Conservation (phyloP, 169 alveolate species). For the Plasmodium vinckei region DNA sequence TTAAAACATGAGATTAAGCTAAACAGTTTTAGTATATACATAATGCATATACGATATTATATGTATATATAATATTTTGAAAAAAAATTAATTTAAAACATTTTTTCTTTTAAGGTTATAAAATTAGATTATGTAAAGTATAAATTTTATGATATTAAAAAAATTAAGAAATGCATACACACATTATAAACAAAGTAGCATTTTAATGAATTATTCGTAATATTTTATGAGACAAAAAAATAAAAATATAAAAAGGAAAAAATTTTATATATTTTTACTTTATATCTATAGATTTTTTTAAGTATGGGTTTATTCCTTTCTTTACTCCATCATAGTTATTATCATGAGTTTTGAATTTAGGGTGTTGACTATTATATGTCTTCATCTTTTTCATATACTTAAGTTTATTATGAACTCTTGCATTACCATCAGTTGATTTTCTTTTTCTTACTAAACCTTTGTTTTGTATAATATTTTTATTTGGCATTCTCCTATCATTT, state of each 20-base stretch:
- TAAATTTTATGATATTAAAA: too few species aligned
- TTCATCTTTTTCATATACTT: slow-evolving; percentile 91
- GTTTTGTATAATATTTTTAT: slow-evolving; percentile 89
- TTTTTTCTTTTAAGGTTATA: too few species aligned
- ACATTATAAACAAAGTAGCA: too few species aligned
- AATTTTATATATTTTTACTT: not conserved
- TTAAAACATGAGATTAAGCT: too few species aligned
- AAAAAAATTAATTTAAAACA: too few species aligned
- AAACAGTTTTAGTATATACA: too few species aligned
- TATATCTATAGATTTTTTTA: slow-evolving; percentile 85
- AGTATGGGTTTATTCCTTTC: slow-evolving; percentile 87
- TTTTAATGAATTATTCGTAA: too few species aligned
- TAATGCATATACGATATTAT: too few species aligned
- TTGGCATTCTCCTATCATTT: slow-evolving; percentile 72
- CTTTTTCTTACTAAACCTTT: slow-evolving; percentile 93
- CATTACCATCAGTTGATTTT: slow-evolving; percentile 94
- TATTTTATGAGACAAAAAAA: too few species aligned
- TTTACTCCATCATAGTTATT: slow-evolving; percentile 88
- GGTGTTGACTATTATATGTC: slow-evolving; percentile 78
- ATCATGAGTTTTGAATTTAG: slow-evolving; percentile 81
- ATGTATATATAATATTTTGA: too few species aligned
- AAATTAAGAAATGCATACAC: too few species aligned
- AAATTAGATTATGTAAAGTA: too few species aligned
- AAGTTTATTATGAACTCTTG: slow-evolving; percentile 93
- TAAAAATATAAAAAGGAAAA: not conserved